Percentiles rank a stretch among this genome's conserved stretches.
Evolutionary conservation across 371 early-diverging fungal genomes (phyloP).

Genomic region (Lichtheimia hyalospora): DNA sequence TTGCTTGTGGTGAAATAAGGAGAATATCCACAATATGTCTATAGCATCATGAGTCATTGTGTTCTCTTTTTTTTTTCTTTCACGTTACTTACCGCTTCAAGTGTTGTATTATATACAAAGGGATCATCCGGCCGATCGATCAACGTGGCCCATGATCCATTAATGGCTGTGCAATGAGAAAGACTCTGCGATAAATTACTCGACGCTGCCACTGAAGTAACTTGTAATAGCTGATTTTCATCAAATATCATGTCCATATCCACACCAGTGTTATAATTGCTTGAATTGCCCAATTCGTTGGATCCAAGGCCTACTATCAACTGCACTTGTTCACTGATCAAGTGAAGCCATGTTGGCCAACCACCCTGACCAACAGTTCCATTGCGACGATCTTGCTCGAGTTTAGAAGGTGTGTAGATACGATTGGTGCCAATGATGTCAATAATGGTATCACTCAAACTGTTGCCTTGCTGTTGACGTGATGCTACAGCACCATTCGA

Average conservation of each 20-base stretch:
- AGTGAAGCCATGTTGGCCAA: conserved; percentile 37
- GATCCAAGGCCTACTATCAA: conserved; percentile 35
- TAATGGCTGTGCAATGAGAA: neutral
- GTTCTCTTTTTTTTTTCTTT: neutral
- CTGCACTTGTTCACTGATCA: conserved; percentile 25
- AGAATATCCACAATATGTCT: conserved; percentile 39
- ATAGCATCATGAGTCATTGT: neutral
- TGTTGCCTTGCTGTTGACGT: neutral
- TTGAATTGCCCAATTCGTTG: conserved; percentile 1
- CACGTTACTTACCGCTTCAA: conserved; percentile 20
- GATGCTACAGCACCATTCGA: neutral
- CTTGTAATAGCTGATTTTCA: neutral
- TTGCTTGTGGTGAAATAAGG: conserved; percentile 29
- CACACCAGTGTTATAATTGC: conserved; percentile 15
- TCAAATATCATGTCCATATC: conserved; percentile 27
- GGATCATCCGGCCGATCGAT: conserved; percentile 4
- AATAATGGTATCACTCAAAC: neutral
- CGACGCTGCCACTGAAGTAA: no score
- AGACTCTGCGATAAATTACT: no score
- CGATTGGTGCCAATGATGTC: conserved; percentile 10
- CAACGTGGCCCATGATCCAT: conserved; percentile 24
- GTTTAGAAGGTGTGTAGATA: conserved; percentile 12
- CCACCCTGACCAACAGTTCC: neutral
- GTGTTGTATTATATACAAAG: conserved; percentile 16
- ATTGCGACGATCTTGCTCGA: neutral